Base-by-base conservation (phyloP, 2,329 filamentous ascomycete genomes). In the Amauroascus niger region DNA sequence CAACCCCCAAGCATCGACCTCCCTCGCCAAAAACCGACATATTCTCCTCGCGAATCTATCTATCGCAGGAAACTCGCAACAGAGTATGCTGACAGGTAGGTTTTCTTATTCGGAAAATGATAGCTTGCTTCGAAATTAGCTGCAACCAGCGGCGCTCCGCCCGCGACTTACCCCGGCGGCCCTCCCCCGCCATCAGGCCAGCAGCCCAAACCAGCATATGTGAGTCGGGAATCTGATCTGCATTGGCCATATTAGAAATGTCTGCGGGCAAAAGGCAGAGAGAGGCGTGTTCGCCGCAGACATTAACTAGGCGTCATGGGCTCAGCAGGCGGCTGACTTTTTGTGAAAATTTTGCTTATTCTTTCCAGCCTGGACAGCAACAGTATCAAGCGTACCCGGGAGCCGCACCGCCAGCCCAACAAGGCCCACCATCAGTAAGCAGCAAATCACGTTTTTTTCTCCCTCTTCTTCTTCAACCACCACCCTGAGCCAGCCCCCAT, bases 371-470 rank as follows among this genome's bases (percentile, higher is more conserved):
- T 9, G 57, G 58, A 50, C 58, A 60, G 37, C 61, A 58, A 37
- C 55, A 57, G 33, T 57, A 57, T 26, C 55, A 57, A 24, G 52
- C 55, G 9, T 57, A 57, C n/a, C 55, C 55, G 8, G 55, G 55
- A 33, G 50, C 30, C 24, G 46, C 40, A 20, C 40, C 48, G 5
- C 7, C 69, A 67, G 57, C 71, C 74, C 63, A 81, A 81, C 68
- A 77, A 81, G 70, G 74, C 78, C 59, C 81, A 78, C 65, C 54
- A 53, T 61, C 67, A 64, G 69, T 71, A 71, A 67, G 69, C n/a
- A n/a, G n/a, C 64, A 59, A 56, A 49, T 55, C 33, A 56, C 59
- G 51, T 55, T 56, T 58, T 51, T 57, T 49, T 59, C 39, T 45
- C 57, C 16, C 43, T 18, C 45, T 30, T n/a, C n/a, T n/a, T n/a